These are phyloP conservation scores for Cicer yamashitae DNA, from an alignment of 306 rosid genomes.

Conservation along the genomic window DNA sequence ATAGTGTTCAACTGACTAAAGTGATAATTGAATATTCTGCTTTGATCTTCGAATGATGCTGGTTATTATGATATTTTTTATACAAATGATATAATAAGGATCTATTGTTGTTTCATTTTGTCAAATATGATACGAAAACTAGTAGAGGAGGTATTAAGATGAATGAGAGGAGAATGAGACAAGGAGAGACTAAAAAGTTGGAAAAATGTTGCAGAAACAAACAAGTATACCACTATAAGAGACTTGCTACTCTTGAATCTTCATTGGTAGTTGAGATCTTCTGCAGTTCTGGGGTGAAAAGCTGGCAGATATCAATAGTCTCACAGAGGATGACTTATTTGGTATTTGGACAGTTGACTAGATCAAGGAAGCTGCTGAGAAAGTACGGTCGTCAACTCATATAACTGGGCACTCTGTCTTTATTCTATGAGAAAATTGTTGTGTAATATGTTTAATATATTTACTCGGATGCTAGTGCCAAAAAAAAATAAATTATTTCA, in stretches of 20 bases:
- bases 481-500: too few species aligned
- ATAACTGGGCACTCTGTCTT: too few species aligned
- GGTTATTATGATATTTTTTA: not conserved
- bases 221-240: not conserved
- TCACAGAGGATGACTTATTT: constrained; percentile 76
- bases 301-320: constrained; percentile 66
- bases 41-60: not conserved
- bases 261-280: not conserved
- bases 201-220: not conserved
- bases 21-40: not conserved
- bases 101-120: not conserved
- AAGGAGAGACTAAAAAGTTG: not conserved
- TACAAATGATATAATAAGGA: not conserved
- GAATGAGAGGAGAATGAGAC: not conserved
- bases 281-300: not conserved
- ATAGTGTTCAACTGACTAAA: not conserved
- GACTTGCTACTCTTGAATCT: not conserved
- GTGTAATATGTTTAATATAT: too few species aligned
- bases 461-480: too few species aligned
- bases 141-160: not conserved
- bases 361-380: constrained; percentile 88
- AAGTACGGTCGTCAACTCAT: constrained; percentile 42
- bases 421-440: too few species aligned
- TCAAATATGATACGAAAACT: not conserved
- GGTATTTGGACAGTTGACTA: constrained; percentile 82